A percentile compares a stretch with the other conserved stretches of the same genome.
These are phyloP conservation scores for Amyloporia xantha DNA, from an alignment of 768 basidiomycete species.

Conservation along the genomic window DNA sequence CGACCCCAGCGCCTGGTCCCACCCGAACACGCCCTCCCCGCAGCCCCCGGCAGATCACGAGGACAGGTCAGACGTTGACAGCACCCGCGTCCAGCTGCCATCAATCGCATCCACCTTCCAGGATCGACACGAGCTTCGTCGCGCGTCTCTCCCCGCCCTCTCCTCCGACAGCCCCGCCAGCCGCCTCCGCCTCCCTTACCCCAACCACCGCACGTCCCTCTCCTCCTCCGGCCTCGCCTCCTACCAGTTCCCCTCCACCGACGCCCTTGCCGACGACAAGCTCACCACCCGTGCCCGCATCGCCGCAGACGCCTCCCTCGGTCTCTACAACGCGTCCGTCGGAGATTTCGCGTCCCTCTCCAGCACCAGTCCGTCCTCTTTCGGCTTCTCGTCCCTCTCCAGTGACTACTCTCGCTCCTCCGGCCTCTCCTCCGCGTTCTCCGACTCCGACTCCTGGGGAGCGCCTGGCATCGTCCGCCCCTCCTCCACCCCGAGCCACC, in stretches of 20 bases:
- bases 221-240: conserved; percentile 32
- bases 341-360: conserved; percentile 40
- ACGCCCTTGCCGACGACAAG: conserved; percentile 30
- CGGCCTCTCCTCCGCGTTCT: conserved; percentile 32
- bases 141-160: conserved; percentile 58
- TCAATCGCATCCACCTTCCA: conserved; percentile 69
- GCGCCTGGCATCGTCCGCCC: conserved; percentile 51
- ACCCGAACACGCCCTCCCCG: conserved; percentile 20
- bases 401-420: conserved; percentile 27
- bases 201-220: conserved; percentile 34
- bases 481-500: conserved; percentile 57
- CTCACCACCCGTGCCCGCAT: conserved; percentile 38
- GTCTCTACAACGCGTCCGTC: conserved; percentile 37
- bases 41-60: conserved; percentile 18
- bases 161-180: conserved; percentile 37
- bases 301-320: conserved; percentile 41
- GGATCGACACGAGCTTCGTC: conserved; percentile 49
- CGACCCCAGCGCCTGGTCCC: conserved; percentile 18
- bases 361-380: conserved; percentile 36
- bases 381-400: conserved; percentile 34
- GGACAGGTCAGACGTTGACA: conserved; percentile 36
- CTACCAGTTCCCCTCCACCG: conserved; percentile 51
- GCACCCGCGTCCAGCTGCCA: conserved; percentile 58
- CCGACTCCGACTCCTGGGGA: conserved; percentile 12
- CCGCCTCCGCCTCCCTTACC: conserved; percentile 54